These are phyloP conservation scores for Fusarium coffeatum DNA, from an alignment of 2,329 filamentous ascomycete genomes.

Conservation along the genomic window DNA sequence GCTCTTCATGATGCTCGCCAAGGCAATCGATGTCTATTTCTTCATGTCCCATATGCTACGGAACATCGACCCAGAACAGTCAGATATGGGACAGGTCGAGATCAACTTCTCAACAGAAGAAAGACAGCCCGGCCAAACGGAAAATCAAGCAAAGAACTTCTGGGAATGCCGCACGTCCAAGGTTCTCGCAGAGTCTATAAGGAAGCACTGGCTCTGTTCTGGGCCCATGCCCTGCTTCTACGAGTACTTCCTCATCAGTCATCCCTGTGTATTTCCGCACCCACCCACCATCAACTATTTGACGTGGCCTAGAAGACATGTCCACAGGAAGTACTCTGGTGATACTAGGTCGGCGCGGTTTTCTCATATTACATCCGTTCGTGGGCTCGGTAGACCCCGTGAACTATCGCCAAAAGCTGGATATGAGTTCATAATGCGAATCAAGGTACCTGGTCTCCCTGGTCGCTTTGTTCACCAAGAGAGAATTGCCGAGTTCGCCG, in stretches of 20 bases:
- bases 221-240: slow-evolving; percentile 22
- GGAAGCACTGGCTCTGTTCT: background rate
- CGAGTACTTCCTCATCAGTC: slow-evolving; percentile 25
- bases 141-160: slow-evolving; percentile 25
- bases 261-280: background rate
- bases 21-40: slow-evolving; percentile 8
- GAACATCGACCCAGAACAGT: fast-evolving
- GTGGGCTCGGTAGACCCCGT: fast-evolving
- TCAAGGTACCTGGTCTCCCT: too few relatives aligned
- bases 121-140: slow-evolving; percentile 3
- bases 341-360: too few relatives aligned
- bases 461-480: background rate
- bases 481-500: background rate
- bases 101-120: slow-evolving; percentile 17
- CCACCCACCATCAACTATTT: slow-evolving; percentile 1
- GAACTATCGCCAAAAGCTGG: too few relatives aligned
- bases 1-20: slow-evolving; percentile 28
- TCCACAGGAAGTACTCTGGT: background rate
- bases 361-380: fast-evolving
- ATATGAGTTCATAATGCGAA: background rate
- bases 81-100: background rate
- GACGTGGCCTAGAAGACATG: background rate
- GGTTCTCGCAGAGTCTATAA: background rate
- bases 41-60: background rate
- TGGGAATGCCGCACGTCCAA: slow-evolving; percentile 23